These are phyloP conservation scores for Mortierella sp. DNA, from an alignment of 371 early-diverging fungal species.

Conservation along the genomic window DNA sequence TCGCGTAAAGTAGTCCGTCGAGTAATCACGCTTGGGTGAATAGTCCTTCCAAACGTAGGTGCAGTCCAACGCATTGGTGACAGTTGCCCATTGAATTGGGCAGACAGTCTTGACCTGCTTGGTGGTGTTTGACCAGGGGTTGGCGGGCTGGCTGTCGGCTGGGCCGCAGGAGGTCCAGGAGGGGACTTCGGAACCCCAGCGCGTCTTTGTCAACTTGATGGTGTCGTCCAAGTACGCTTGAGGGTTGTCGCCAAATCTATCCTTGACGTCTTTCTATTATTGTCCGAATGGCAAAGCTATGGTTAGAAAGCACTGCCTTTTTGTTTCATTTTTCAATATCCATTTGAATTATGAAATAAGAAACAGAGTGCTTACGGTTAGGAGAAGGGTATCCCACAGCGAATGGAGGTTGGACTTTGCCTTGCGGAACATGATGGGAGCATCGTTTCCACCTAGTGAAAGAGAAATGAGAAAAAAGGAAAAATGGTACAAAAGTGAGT, in stretches of 20 bases:
- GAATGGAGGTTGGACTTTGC: constrained; percentile 59
- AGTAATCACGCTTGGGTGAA: constrained; percentile 42
- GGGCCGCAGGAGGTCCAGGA: constrained; percentile 44
- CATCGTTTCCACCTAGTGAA: constrained; percentile 52
- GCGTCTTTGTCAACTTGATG: constrained; percentile 33
- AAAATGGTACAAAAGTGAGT: neutral
- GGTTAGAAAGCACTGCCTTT: neutral
- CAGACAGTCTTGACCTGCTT: constrained; percentile 45
- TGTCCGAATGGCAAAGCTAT: neutral
- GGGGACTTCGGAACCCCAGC: constrained; percentile 39
- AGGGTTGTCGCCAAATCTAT: constrained; percentile 35
- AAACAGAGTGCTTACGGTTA: constrained; percentile 32
- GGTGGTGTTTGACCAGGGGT: constrained; percentile 37
- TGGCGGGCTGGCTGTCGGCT: constrained; percentile 15
- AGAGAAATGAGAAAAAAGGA: neutral
- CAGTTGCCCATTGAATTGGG: constrained; percentile 59
- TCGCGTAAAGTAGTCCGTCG: constrained; percentile 29
- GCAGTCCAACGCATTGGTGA: constrained; percentile 59
- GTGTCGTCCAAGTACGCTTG: constrained; percentile 50
- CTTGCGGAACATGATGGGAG: constrained; percentile 48
- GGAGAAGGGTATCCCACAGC: constrained; percentile 62
- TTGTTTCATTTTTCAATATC: neutral
- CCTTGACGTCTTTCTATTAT: constrained; percentile 46
- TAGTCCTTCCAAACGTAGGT: constrained; percentile 53
- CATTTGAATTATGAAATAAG: neutral